Base-by-base conservation (phyloP, 768 basidiomycete species). In the Russula brevipes region DNA sequence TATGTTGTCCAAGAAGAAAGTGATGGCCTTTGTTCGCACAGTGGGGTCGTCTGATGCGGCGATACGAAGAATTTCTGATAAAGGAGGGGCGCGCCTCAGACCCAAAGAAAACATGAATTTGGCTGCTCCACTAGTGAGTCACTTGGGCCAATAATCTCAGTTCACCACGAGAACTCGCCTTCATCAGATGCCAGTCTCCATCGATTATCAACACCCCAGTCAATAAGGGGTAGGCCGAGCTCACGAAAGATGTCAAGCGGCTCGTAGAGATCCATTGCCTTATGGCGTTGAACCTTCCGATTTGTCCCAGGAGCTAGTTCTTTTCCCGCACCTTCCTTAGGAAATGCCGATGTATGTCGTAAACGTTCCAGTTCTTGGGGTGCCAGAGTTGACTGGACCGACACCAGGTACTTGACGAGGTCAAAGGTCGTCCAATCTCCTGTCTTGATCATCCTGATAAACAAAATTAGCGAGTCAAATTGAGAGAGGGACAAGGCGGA, bases 401-500 rank as follows among this genome's bases (percentile, higher is more conserved):
- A 86, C 42, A 91, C 88, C 11, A 99, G 82, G 72, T 99, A 97
- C 70, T 87, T 88, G 57, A 88, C 82, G 16, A 99, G 79, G 64
- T 97, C 91, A 11, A 85, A 81, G 55, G 88, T 85, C 1, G 87
- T 89, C 94, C 94, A 95, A 66, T 91, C 87, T 35, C 93, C 92
- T 51, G 89, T 91, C 72, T 88, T 89, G 67, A 92, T 84, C 89
- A 92, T 90, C 72, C 91, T 92, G 64, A 4, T 54, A 33, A 51
- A 33, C n/a, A 17, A 5, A 39, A 38, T 24, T 38, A 24, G 42
- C 2, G 11, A 19, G 17, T 38, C 4, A 17, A 64, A 45, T 16
- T 16, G 2, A 30, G 30, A 41, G 24, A 41, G 17, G 49, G 30
- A 38, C 11, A 49, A 16, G 46, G 9, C 78, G 54, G 57, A 90